Evolutionary conservation across 2,329 filamentous ascomycete species (phyloP).

Genomic region (Geosmithia putterillii): DNA sequence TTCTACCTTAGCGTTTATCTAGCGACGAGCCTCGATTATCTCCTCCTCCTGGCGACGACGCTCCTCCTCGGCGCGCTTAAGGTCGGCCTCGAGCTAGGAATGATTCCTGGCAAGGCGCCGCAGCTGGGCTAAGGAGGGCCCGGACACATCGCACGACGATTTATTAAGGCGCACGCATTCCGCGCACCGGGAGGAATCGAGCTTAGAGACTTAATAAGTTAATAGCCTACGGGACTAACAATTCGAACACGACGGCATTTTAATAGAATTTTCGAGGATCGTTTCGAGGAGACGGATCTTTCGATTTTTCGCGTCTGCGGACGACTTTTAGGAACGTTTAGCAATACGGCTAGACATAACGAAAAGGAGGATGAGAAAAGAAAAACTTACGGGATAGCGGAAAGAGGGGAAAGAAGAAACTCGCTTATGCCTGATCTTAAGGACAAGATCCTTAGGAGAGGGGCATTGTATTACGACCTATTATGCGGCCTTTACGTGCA

Average conservation of each 20-base stretch:
- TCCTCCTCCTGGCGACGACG: no score
- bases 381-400: background rate
- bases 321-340: background rate
- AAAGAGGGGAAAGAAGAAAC: background rate
- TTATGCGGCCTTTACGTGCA: background rate
- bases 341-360: conserved; percentile 1
- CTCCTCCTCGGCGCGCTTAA: background rate
- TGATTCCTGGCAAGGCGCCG: background rate
- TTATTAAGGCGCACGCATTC: background rate
- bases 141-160: background rate
- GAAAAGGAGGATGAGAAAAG: background rate
- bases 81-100: background rate
- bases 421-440: conserved; percentile 1
- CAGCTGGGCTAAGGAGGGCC: background rate
- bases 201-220: background rate
- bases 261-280: background rate
- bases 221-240: background rate
- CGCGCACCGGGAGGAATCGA: background rate
- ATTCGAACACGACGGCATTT: background rate
- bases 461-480: conserved; percentile 1
- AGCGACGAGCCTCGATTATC: no score
- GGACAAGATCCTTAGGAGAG: background rate
- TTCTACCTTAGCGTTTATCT: no score
- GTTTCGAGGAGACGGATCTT: background rate
- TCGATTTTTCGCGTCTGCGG: background rate